Percentiles rank a stretch among this genome's conserved stretches.
Evolutionary conservation across 2,329 filamentous ascomycete genomes (phyloP).

Genomic region (Neofusicoccum sp.): DNA sequence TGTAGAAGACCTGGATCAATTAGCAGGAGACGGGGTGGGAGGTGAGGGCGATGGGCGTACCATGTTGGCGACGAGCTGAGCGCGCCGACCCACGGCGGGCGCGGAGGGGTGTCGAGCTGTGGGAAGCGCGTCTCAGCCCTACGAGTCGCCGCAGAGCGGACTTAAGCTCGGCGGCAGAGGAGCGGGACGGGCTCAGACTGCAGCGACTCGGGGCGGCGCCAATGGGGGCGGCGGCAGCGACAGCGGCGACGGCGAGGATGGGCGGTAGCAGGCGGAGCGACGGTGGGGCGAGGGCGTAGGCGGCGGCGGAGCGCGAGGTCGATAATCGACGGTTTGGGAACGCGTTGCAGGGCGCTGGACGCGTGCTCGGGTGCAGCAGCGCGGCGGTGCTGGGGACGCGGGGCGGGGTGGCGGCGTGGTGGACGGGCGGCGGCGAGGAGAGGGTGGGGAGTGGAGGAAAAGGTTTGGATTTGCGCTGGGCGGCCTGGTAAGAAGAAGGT

Average conservation of each 20-base stretch:
- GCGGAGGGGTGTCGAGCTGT: conserved; percentile 2
- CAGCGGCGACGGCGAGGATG: conserved; percentile 3
- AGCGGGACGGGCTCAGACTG: neutral
- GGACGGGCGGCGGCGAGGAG: conserved; percentile 28
- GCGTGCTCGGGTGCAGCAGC: conserved; percentile 10
- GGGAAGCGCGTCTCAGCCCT: conserved; percentile 16
- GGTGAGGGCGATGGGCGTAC: conserved; percentile 24
- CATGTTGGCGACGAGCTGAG: conserved; percentile 29
- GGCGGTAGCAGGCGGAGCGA: conserved; percentile 19
- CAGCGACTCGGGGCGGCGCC: neutral
- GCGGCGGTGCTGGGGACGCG: neutral
- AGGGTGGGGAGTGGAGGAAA: conserved; percentile 31
- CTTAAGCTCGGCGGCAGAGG: conserved; percentile 15
- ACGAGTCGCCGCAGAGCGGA: conserved; percentile 16
- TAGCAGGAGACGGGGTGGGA: conserved; percentile 22
- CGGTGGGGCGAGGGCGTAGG: conserved; percentile 15
- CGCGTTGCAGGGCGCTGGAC: conserved; percentile 12
- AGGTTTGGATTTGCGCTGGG: conserved; percentile 15
- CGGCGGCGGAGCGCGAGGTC: conserved; percentile 8
- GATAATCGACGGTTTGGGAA: conserved; percentile 17
- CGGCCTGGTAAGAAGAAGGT: conserved; percentile 10
- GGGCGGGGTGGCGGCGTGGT: conserved; percentile 28
- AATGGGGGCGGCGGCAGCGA: conserved; percentile 1
- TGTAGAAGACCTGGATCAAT: conserved; percentile 76
- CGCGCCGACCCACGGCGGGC: neutral